Conservation (phyloP, 2,329 filamentous ascomycete genomes). For the Plenodomus lindquistii region DNA sequence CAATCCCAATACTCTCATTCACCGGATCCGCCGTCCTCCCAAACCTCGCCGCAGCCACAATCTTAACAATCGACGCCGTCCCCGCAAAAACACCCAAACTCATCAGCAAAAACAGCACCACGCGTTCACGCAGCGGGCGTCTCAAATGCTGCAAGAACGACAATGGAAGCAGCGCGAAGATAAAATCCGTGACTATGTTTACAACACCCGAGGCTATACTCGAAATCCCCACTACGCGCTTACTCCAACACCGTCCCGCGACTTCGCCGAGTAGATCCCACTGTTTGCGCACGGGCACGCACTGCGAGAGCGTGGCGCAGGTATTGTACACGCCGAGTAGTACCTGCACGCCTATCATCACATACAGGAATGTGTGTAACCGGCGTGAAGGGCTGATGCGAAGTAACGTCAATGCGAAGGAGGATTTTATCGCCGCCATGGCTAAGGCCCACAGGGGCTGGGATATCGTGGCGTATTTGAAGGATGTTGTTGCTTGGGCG, state of each 20-base stretch:
- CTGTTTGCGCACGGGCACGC: conserved; percentile 18
- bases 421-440: conserved; percentile 20
- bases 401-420: conserved; percentile 28
- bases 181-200: conserved; percentile 21
- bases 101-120: conserved; percentile 20
- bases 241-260: conserved; percentile 13
- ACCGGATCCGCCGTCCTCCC: conserved; percentile 14
- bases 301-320: conserved; percentile 21
- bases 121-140: conserved; percentile 18
- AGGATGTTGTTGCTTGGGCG: conserved; percentile 10
- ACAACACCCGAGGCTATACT: conserved; percentile 20
- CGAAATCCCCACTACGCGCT: conserved; percentile 4
- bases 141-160: conserved; percentile 18
- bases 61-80: conserved; percentile 21
- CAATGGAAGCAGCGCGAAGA: conserved; percentile 22
- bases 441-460: conserved; percentile 22
- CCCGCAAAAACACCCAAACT: conserved; percentile 27
- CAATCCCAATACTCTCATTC: conserved; percentile 17
- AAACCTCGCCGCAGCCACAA: conserved; percentile 17
- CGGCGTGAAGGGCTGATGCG: conserved; percentile 17
- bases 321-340: conserved; percentile 19
- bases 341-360: conserved; percentile 25
- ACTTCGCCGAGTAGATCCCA: conserved; percentile 17
- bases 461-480: conserved; percentile 15
- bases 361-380: conserved; percentile 23